Evolutionary conservation across 139 green algal genomes (phyloP).

Genomic region (Chlorella vulgaris): DNA sequence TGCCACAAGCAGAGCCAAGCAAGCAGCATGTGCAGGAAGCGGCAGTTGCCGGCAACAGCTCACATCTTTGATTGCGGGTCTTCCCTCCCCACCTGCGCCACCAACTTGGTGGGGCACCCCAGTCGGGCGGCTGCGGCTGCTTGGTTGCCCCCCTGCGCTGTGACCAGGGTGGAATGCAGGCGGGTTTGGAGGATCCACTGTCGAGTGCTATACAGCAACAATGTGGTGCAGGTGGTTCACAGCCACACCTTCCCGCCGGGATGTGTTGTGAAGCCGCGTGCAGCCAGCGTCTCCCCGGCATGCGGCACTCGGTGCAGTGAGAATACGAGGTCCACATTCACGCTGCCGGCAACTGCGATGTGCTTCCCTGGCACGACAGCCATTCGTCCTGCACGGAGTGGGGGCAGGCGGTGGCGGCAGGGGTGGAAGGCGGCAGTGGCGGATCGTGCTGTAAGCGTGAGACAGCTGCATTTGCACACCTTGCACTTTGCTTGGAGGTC

Average conservation of each 20-base stretch:
- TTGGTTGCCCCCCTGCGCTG: slow-evolving; percentile 33
- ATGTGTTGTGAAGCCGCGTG: not conserved
- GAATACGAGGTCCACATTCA: slow-evolving; percentile 23
- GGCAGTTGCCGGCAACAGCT: not conserved
- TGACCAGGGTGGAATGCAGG: not conserved
- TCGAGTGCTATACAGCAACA: not conserved
- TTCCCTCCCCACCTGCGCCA: slow-evolving; percentile 11
- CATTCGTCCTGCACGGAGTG: no score
- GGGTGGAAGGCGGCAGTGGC: not conserved
- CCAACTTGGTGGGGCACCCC: not conserved
- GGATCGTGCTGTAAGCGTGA: no score
- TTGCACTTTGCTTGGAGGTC: no score
- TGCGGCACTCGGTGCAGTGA: not conserved
- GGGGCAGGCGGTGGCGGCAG: not conserved
- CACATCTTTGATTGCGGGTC: slow-evolving; percentile 16
- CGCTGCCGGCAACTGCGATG: slow-evolving; percentile 11
- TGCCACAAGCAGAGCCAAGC: not conserved
- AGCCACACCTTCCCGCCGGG: slow-evolving; percentile 17
- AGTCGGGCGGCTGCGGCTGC: slow-evolving; percentile 5
- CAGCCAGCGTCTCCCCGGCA: slow-evolving; percentile 18
- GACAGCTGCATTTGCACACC: no score
- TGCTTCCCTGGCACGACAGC: not conserved
- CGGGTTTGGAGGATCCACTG: not conserved
- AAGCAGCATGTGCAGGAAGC: not conserved
- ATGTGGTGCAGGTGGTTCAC: not conserved